phyloP scores from a whole-genome alignment of 768 basidiomycete genomes.

The Agaricus sinodeliciosus region DNA sequence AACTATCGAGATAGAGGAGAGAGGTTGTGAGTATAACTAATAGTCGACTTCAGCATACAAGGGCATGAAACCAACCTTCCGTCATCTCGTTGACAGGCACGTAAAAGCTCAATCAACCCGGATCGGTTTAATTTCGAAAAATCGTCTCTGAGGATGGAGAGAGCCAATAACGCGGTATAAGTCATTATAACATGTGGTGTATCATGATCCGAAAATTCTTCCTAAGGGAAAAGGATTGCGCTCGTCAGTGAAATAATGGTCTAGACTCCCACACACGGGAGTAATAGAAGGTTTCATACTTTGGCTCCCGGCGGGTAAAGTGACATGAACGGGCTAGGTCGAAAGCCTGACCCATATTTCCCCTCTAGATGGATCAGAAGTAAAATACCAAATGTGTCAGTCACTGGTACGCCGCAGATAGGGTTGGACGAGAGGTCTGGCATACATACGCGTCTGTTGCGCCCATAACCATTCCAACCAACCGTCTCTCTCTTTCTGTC shows the following conservation, averaged over 20 bases:
- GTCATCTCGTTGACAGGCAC: constrained; percentile 66
- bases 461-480: constrained; percentile 90
- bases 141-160: constrained; percentile 85
- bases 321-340: constrained; percentile 71
- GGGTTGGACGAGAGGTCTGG: not conserved
- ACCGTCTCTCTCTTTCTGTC: constrained; percentile 41
- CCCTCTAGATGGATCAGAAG: constrained; percentile 33
- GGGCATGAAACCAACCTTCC: constrained; percentile 59
- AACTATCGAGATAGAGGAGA: constrained; percentile 39
- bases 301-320: constrained; percentile 12
- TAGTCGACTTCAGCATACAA: not conserved
- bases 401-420: not conserved
- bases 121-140: constrained; percentile 62
- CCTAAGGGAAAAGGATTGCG: constrained; percentile 5
- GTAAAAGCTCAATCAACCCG: constrained; percentile 63
- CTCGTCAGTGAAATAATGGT: not conserved
- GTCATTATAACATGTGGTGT: constrained; percentile 88
- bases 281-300: constrained; percentile 2
- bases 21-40: constrained; percentile 1
- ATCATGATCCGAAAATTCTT: constrained; percentile 44
- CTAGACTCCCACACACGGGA: not conserved
- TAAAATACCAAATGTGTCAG: too few relatives aligned
- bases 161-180: constrained; percentile 80
- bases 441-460: constrained; percentile 54
- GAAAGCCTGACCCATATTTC: constrained; percentile 59